These are phyloP conservation scores for Asterophora parasitica DNA, from an alignment of 768 basidiomycete species.

Conservation along the genomic window DNA sequence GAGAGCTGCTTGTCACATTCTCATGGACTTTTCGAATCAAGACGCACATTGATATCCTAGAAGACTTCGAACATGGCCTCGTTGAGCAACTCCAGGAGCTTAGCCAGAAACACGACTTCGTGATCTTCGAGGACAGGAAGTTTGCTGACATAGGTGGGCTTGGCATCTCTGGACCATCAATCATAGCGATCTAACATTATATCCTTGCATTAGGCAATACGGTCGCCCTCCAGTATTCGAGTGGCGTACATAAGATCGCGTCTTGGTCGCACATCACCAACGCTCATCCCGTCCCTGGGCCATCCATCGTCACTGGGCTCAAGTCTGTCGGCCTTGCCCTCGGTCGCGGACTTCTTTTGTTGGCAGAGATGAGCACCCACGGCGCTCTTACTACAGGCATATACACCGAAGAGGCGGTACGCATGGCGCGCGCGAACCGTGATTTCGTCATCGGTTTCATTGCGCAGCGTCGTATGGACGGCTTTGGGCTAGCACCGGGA, in stretches of 20 bases:
- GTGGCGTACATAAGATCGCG: slow-evolving; percentile 89
- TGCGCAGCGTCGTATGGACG: slow-evolving; percentile 81
- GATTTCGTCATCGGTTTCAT: slow-evolving; percentile 97
- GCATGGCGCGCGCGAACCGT: slow-evolving; percentile 77
- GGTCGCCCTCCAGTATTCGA: slow-evolving; percentile 89
- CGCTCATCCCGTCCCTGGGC: slow-evolving; percentile 95
- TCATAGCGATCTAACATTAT: slow-evolving; percentile 5
- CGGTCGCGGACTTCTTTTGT: slow-evolving; percentile 80
- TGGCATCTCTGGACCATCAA: background rate
- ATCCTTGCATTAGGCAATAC: slow-evolving; percentile 73
- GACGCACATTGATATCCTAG: slow-evolving; percentile 96
- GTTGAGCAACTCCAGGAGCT: slow-evolving; percentile 67
- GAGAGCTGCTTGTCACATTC: slow-evolving; percentile 16
- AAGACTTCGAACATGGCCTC: slow-evolving; percentile 78
- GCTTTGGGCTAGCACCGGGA: slow-evolving; percentile 38
- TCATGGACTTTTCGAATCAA: slow-evolving; percentile 34
- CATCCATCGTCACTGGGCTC: slow-evolving; percentile 89
- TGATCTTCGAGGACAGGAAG: slow-evolving; percentile 98
- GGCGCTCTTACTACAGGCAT: slow-evolving; percentile 78
- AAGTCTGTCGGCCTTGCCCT: slow-evolving; percentile 80
- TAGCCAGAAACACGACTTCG: slow-evolving; percentile 79
- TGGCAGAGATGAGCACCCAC: slow-evolving; percentile 94
- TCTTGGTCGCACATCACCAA: slow-evolving; percentile 97
- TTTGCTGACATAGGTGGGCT: slow-evolving; percentile 94
- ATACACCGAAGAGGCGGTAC: slow-evolving; percentile 82